phyloP scores from a whole-genome alignment of 306 rosid species.

The Fragaria vesca region DNA sequence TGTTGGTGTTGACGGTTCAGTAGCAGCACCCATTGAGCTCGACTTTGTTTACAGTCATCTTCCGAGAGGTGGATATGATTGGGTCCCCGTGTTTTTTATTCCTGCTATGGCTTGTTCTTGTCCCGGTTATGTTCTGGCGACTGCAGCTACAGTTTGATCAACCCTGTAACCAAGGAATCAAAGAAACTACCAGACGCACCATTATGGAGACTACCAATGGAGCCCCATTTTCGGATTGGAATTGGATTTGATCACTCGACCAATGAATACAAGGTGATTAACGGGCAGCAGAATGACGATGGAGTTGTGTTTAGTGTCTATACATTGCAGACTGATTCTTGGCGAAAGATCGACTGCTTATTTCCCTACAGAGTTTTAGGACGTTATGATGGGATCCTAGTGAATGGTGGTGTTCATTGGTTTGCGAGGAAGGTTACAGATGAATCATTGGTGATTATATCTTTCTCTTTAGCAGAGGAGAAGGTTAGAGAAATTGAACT shows the following conservation, averaged over 20 bases:
- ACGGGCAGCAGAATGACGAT: neutral
- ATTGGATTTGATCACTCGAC: neutral
- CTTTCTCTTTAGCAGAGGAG: slow-evolving; percentile 4
- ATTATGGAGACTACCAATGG: neutral
- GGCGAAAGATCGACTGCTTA: neutral
- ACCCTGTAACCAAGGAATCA: neutral
- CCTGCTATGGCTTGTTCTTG: neutral
- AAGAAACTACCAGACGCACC: neutral
- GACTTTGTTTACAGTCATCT: neutral
- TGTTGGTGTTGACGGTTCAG: neutral
- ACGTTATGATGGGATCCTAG: neutral
- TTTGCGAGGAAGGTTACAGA: neutral
- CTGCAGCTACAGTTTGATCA: neutral
- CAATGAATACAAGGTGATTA: neutral
- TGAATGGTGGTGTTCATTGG: neutral
- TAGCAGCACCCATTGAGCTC: neutral
- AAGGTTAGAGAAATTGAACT: neutral
- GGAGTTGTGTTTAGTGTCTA: neutral
- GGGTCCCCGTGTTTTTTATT: neutral
- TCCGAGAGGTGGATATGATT: neutral
- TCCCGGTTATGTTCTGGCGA: neutral
- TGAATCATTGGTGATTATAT: neutral
- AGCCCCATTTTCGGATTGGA: neutral
- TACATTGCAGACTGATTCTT: neutral
- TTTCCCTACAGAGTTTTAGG: neutral